Conservation (phyloP, 140 eudicot genomes). For the Anethum foeniculum region DNA sequence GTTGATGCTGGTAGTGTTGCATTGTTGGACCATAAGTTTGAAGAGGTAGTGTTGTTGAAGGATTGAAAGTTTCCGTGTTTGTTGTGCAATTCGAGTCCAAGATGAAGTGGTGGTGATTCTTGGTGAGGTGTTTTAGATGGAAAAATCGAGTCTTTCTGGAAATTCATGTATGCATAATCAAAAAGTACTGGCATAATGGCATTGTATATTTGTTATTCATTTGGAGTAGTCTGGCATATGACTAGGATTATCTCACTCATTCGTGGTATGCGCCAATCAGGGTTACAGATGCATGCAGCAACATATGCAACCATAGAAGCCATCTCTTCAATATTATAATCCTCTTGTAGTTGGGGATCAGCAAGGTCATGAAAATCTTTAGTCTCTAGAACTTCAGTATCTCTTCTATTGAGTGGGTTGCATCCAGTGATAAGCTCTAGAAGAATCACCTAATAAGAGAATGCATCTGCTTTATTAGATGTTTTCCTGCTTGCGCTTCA, state of each 20-base stretch:
- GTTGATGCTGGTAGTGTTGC: conserved; percentile 20
- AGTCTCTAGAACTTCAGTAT: not conserved
- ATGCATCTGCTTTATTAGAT: too few species aligned
- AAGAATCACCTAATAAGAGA: too few species aligned
- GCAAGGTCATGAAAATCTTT: not conserved
- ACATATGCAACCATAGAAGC: conserved; percentile 4
- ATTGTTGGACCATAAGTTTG: conserved; percentile 36
- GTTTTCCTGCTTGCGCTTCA: too few species aligned
- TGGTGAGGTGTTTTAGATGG: conserved; percentile 19
- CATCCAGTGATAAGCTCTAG: not conserved
- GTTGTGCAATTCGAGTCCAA: conserved; percentile 34
- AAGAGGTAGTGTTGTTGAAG: conserved; percentile 23
- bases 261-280: conserved; percentile 2
- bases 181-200: conserved; percentile 4
- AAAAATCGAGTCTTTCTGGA: conserved; percentile 11
- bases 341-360: conserved; percentile 1
- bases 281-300: not conserved
- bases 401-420: not conserved
- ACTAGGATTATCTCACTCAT: conserved; percentile 1
- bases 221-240: too few species aligned
- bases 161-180: conserved; percentile 13
- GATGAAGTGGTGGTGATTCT: conserved; percentile 26
- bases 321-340: conserved; percentile 8
- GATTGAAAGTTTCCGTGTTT: conserved; percentile 21
- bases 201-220: not conserved